Evolutionary conservation across 2,329 filamentous ascomycete species (phyloP).

Genomic region (Incumbomyces delicatus): DNA sequence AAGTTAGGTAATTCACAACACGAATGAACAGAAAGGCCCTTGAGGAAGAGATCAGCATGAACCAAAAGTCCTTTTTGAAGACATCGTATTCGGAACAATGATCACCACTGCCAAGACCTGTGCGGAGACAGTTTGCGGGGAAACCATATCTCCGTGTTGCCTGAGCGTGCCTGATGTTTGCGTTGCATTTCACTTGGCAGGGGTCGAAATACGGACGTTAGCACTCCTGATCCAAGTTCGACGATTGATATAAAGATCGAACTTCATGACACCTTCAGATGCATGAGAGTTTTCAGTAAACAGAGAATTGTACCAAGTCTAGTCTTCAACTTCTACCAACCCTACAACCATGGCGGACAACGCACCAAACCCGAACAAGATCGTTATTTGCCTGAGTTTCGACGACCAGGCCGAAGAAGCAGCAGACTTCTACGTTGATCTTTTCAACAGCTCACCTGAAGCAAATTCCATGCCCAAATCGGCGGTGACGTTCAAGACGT

Average conservation of each 20-base stretch:
- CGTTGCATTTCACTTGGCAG: neutral
- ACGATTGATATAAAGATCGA: too few relatives aligned
- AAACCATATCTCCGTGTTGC: neutral
- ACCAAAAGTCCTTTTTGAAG: too few relatives aligned
- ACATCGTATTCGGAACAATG: neutral
- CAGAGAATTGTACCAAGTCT: too few relatives aligned
- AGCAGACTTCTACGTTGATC: conserved; percentile 19
- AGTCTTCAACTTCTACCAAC: too few relatives aligned
- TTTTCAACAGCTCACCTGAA: conserved; percentile 12
- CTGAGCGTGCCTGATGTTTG: neutral
- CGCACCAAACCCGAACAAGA: conserved; percentile 6
- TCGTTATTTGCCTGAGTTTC: conserved; percentile 21
- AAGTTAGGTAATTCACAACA: conserved; percentile 47
- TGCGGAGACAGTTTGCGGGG: neutral
- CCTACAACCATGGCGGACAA: too few relatives aligned
- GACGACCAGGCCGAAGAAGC: conserved; percentile 21
- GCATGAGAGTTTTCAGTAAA: too few relatives aligned
- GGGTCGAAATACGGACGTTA: neutral
- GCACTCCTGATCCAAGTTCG: neutral
- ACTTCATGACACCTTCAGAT: too few relatives aligned
- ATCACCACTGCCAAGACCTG: neutral
- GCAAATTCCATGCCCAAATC: conserved; percentile 10
- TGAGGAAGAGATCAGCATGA: too few relatives aligned
- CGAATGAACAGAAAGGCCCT: neutral
- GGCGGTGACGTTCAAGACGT: conserved; percentile 19